Base-by-base conservation (phyloP, 202 grass and related monocot genomes). In the Eragrostis tef region DNA sequence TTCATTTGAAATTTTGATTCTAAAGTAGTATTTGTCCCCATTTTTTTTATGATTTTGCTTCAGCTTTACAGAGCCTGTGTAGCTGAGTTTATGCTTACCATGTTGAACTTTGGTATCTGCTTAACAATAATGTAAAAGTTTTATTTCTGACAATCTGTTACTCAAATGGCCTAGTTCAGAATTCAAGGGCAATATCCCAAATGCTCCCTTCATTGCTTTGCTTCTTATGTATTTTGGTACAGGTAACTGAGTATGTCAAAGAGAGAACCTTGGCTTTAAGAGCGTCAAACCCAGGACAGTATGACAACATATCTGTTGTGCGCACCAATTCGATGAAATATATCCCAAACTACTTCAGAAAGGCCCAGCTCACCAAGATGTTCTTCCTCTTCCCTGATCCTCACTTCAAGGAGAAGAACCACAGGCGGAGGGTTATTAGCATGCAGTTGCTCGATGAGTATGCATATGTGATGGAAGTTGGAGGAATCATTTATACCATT, bases 281-380 rank as follows among this genome's bases (percentile, higher is more conserved):
- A 85, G 88, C 77, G 29, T 82, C 96, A 6, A 90, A 95, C 21
- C 65, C 90, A 24, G 90, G 90, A 6, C 80, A 90, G 9, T 98
- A 91, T 19, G 90, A 90, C 67, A 98, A 98, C 75, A 83, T 98
- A 73, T 94, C 95, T 7, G 95, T 98, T 15, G 95, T 98, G 44
- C 95, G 96, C 42, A 98, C 92, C 61, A 98, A 98, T 86, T 98
- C 95, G 0, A 98, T 99, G 96, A 98, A 98, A 74, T 98, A 95
- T 57, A 90, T 95, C 9, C 92, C 92, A 0, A 98, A 95, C 60
- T 98, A 98, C 71, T 95, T 98, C 13, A 72, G 82, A 20, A 95
- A 91, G 78, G 92, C 86, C 31, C 92, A 95, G 83, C 92, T 98
- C 34, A 90, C 83, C 14, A 98, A 98, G 50, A 98, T 98, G 92